Evolutionary conservation across 2,329 filamentous ascomycete species (phyloP).

Genomic region (Hypoxylon sp.): DNA sequence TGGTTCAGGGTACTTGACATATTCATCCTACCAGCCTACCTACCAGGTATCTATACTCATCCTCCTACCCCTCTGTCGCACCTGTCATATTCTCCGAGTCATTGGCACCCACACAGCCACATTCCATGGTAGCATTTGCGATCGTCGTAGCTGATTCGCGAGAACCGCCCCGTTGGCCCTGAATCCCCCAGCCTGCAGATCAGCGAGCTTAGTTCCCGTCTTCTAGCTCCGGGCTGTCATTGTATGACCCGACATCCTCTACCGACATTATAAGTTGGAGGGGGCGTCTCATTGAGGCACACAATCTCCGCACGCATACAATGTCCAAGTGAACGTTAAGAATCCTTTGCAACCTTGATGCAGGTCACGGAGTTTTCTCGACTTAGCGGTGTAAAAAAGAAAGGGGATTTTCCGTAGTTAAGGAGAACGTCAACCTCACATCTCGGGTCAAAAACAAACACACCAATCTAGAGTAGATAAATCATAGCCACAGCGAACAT

Average conservation of each 20-base stretch:
- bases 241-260: background rate
- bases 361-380: background rate
- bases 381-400: slow-evolving; percentile 6
- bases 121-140: background rate
- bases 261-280: slow-evolving; percentile 11
- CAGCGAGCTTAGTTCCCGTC: background rate
- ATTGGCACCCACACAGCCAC: background rate
- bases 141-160: background rate
- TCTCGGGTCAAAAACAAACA: background rate
- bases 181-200: background rate
- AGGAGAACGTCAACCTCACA: slow-evolving; percentile 1
- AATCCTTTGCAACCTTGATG: background rate
- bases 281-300: slow-evolving; percentile 5
- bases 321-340: background rate
- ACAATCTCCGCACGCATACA: slow-evolving; percentile 31
- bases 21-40: background rate
- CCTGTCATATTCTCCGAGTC: background rate
- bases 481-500: slow-evolving; percentile 34
- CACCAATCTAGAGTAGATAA: background rate
- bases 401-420: background rate
- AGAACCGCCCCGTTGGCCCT: background rate
- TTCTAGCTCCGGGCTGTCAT: background rate
- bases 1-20: too few relatives aligned
- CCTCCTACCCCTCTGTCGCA: background rate
- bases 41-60: background rate